A percentile compares a stretch with the other conserved stretches of the same genome.
phyloP scores from a whole-genome alignment of 2,329 filamentous ascomycete species.

The Metarhizium sp. region DNA sequence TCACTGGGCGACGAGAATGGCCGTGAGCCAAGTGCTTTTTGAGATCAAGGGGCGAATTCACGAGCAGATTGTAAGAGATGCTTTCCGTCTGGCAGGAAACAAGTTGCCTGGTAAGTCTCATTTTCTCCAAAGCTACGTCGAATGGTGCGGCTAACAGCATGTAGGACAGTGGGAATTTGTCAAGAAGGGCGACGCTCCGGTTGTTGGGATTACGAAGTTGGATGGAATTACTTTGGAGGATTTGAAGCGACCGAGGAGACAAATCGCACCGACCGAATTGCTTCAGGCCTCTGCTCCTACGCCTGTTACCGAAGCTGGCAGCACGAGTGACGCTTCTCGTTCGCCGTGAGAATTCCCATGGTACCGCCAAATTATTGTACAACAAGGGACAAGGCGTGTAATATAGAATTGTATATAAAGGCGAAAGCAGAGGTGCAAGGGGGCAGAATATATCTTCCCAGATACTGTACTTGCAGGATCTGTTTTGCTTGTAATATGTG shows the following conservation, averaged over 20 bases:
- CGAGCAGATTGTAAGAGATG: constrained; percentile 89
- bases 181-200: constrained; percentile 77
- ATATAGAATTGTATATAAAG: background rate
- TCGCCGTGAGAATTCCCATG: constrained; percentile 12
- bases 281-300: constrained; percentile 24
- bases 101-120: constrained; percentile 73
- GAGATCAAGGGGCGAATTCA: constrained; percentile 87
- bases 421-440: background rate
- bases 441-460: background rate
- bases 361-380: background rate
- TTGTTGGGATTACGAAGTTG: constrained; percentile 89
- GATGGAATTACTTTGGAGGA: constrained; percentile 75
- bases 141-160: constrained; percentile 4
- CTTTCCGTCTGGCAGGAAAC: constrained; percentile 85
- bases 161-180: constrained; percentile 84
- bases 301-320: constrained; percentile 22
- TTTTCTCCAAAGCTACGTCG: background rate
- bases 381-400: background rate
- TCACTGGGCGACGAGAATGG: constrained; percentile 85
- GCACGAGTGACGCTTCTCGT: constrained; percentile 22
- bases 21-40: constrained; percentile 85
- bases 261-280: constrained; percentile 40
- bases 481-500: too few relatives aligned
- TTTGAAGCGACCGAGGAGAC: constrained; percentile 69
- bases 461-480: too few relatives aligned